phyloP scores from a whole-genome alignment of 192 early-diverging fungal species.

The Umbelopsis sp. region DNA sequence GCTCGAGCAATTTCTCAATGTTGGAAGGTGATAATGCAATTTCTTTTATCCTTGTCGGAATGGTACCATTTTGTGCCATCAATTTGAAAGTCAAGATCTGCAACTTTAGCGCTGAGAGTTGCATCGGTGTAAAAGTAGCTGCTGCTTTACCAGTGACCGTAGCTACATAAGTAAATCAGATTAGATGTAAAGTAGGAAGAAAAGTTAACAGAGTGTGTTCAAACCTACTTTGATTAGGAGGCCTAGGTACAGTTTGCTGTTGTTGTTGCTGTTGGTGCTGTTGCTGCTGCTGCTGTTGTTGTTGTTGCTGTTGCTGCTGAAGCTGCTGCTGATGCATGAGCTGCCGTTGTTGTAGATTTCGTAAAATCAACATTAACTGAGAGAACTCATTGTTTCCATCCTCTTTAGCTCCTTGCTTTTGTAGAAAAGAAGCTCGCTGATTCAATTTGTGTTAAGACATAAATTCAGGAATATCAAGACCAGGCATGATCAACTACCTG shows the following conservation, averaged over 20 bases:
- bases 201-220: constrained; percentile 2
- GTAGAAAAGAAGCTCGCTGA: constrained; percentile 35
- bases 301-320: constrained; percentile 27
- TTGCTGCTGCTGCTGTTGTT: constrained; percentile 33
- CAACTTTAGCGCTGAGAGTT: constrained; percentile 66
- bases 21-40: constrained; percentile 47
- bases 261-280: constrained; percentile 11
- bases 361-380: constrained; percentile 61
- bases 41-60: constrained; percentile 68
- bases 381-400: constrained; percentile 74
- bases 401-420: constrained; percentile 68
- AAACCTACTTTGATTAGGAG: constrained; percentile 3
- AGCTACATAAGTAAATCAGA: neutral
- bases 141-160: neutral
- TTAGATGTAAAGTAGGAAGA: neutral
- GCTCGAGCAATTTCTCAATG: constrained; percentile 1
- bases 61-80: constrained; percentile 68
- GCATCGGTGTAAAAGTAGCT: constrained; percentile 54
- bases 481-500: constrained; percentile 19
- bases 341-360: constrained; percentile 34
- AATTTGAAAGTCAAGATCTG: constrained; percentile 83
- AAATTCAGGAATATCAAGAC: neutral
- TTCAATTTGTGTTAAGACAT: neutral
- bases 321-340: constrained; percentile 3
- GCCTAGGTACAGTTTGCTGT: constrained; percentile 28